Conservation (phyloP, 2,329 filamentous ascomycete species). For the Rhinocladiella similis region DNA sequence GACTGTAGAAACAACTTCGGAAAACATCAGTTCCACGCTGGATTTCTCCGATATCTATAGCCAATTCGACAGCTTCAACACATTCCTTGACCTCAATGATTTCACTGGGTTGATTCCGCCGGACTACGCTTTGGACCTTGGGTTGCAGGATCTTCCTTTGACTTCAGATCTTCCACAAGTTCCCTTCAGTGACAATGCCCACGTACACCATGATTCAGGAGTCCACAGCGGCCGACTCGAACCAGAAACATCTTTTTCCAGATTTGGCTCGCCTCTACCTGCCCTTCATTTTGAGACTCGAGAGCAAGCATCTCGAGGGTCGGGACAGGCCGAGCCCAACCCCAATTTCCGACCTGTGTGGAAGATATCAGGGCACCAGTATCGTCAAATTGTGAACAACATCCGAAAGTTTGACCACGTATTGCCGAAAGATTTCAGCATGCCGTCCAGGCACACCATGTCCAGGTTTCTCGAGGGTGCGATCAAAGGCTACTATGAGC, state of each 20-base stretch:
- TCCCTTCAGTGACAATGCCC: background rate
- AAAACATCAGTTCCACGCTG: background rate
- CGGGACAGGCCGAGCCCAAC: background rate
- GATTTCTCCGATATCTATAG: background rate
- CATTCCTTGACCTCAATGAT: background rate
- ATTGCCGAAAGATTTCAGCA: conserved; percentile 51
- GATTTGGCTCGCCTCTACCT: background rate
- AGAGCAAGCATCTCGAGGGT: background rate
- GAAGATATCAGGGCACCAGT: conserved; percentile 4
- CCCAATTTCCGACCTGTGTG: background rate
- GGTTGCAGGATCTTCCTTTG: background rate
- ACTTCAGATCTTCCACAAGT: background rate
- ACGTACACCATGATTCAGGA: background rate
- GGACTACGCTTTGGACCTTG: background rate
- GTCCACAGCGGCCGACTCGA: background rate
- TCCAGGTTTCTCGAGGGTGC: conserved; percentile 71
- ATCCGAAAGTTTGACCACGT: background rate
- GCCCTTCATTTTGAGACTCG: background rate
- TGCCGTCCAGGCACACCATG: conserved; percentile 68
- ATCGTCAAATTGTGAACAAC: background rate
- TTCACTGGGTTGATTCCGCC: background rate
- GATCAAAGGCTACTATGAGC: conserved; percentile 64
- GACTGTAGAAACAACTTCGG: background rate
- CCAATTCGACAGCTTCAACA: background rate
- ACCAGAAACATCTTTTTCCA: background rate